Conservation (phyloP, 1,139 yeast species). For the Yamadazyma pseudoaaseri region DNA sequence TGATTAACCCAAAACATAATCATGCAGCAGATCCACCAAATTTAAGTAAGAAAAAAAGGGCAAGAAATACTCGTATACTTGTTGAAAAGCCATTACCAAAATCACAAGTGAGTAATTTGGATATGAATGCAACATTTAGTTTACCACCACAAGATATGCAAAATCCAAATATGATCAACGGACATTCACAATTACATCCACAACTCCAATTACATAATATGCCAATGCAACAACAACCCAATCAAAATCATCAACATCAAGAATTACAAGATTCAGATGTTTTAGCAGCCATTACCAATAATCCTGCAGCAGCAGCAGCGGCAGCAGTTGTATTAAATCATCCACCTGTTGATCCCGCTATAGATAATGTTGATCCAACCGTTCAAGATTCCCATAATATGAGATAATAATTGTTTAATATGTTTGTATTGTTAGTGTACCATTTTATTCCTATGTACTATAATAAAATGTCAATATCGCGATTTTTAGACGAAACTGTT, state of each 20-base stretch:
- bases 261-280: slow-evolving; percentile 46
- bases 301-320: slow-evolving; percentile 26
- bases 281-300: slow-evolving; percentile 44
- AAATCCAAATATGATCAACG: background rate
- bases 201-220: slow-evolving; percentile 8
- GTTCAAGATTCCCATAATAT: slow-evolving; percentile 27
- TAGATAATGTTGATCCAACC: slow-evolving; percentile 46
- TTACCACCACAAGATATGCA: slow-evolving; percentile 4
- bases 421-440: slow-evolving; percentile 4
- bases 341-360: slow-evolving; percentile 39
- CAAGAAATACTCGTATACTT: slow-evolving; percentile 39
- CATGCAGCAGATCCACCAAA: slow-evolving; percentile 46
- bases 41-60: slow-evolving; percentile 32
- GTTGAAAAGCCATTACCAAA: slow-evolving; percentile 49
- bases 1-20: slow-evolving; percentile 49
- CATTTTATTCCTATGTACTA: slow-evolving; percentile 4
- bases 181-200: slow-evolving; percentile 8
- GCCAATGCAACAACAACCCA: slow-evolving; percentile 16
- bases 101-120: slow-evolving; percentile 12
- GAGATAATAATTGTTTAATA: background rate
- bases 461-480: slow-evolving; percentile 4
- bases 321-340: slow-evolving; percentile 30
- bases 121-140: slow-evolving; percentile 2
- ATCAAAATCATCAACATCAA: slow-evolving; percentile 25
- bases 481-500: slow-evolving; percentile 3